Conservation (phyloP, 1,284 basidiomycete genomes). For the Sporisorium reilianum region DNA sequence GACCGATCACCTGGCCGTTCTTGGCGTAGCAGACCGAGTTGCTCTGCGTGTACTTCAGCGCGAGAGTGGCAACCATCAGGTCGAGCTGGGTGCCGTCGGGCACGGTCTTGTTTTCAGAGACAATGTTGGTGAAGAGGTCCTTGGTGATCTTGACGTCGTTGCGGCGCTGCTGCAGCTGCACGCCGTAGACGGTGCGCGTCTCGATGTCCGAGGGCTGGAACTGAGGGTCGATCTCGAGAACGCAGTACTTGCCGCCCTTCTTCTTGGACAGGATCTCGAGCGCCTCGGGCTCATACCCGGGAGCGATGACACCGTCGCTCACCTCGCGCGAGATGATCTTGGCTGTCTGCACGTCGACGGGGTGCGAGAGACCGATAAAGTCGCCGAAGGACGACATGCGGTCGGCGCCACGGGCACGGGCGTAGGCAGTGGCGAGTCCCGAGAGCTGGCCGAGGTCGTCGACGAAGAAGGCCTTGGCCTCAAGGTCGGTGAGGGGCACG, state of each 20-base stretch:
- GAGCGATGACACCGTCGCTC: constrained; percentile 96
- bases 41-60: constrained; percentile 98
- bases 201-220: constrained; percentile 73
- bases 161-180: constrained; percentile 88
- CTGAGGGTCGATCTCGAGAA: constrained; percentile 74
- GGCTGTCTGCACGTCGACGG: constrained; percentile 92
- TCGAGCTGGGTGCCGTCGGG: constrained; percentile 62
- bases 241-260: constrained; percentile 99
- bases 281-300: constrained; percentile 88
- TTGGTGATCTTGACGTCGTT: constrained; percentile 91
- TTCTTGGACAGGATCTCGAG: constrained; percentile 93
- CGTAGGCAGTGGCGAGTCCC: constrained; percentile 91
- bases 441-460: constrained; percentile 92
- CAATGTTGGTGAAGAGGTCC: constrained; percentile 86
- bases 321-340: constrained; percentile 97
- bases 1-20: constrained; percentile 91
- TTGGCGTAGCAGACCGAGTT: constrained; percentile 98
- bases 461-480: constrained; percentile 95
- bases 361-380: constrained; percentile 93
- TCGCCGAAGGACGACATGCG: constrained; percentile 99
- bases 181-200: constrained; percentile 94
- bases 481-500: constrained; percentile 80
- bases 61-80: constrained; percentile 80
- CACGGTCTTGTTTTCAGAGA: constrained; percentile 84
- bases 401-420: constrained; percentile 95